Evolutionary conservation across 768 basidiomycete species (phyloP).

Genomic region (Collybia nuda): DNA sequence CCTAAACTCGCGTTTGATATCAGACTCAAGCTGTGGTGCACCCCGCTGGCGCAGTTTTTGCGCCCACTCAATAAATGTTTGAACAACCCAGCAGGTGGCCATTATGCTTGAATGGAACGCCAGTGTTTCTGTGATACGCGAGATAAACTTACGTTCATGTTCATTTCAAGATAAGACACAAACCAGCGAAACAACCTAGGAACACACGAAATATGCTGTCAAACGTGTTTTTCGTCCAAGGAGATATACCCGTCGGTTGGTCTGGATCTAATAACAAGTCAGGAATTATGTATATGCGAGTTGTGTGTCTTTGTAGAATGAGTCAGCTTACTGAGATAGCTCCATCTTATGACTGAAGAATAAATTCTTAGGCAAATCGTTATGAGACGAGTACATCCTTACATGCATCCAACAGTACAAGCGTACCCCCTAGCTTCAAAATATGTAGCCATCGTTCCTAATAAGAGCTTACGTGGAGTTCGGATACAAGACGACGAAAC

Average conservation of each 20-base stretch:
- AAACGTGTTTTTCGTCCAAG: constrained; percentile 54
- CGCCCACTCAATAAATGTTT: constrained; percentile 39
- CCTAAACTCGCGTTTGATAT: constrained; percentile 66
- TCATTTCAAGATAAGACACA: neutral
- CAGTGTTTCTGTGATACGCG: constrained; percentile 55
- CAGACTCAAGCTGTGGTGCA: constrained; percentile 31
- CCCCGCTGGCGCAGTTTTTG: constrained; percentile 20
- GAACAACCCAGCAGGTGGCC: constrained; percentile 51
- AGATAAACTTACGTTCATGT: too few species aligned
- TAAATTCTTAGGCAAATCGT: neutral
- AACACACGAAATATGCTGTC: constrained; percentile 56
- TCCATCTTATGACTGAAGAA: constrained; percentile 72
- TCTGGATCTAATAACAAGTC: constrained; percentile 33
- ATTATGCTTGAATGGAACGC: constrained; percentile 74
- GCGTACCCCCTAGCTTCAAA: constrained; percentile 54
- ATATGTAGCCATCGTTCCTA: constrained; percentile 64
- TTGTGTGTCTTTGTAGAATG: neutral
- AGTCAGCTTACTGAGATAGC: constrained; percentile 53
- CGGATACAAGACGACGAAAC: neutral
- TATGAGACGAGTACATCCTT: constrained; percentile 21
- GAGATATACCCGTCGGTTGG: constrained; percentile 33
- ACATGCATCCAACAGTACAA: constrained; percentile 76
- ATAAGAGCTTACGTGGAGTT: constrained; percentile 1
- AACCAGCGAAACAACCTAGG: constrained; percentile 59
- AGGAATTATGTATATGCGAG: too few species aligned